These are phyloP conservation scores for Pachysolen tannophilus DNA, from an alignment of 805 yeast genomes.

Conservation along the genomic window DNA sequence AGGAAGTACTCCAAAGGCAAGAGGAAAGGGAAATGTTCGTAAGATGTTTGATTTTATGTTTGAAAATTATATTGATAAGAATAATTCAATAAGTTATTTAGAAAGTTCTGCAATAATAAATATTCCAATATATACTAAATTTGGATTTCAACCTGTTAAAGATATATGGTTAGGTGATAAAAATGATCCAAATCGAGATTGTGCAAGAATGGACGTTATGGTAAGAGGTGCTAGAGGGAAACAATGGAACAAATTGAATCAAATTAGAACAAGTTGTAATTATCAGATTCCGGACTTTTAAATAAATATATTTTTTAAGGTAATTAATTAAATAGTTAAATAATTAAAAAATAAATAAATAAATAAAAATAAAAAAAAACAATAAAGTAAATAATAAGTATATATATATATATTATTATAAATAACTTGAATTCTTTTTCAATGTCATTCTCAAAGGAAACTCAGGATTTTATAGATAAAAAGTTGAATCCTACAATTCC, in stretches of 20 bases:
- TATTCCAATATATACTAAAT: constrained; percentile 44
- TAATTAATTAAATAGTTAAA: no score
- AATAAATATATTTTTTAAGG: no score
- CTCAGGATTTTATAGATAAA: no score
- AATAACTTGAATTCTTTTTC: no score
- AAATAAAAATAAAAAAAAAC: no score
- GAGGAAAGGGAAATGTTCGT: constrained; percentile 51
- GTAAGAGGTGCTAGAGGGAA: constrained; percentile 26
- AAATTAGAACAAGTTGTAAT: constrained; percentile 11
- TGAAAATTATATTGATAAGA: constrained; percentile 33
- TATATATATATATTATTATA: no score
- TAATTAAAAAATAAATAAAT: no score
- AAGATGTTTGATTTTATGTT: constrained; percentile 42
- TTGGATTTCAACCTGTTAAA: constrained; percentile 40
- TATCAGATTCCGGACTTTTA: no score
- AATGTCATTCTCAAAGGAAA: no score
- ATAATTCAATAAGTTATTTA: constrained; percentile 33
- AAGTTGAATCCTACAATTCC: no score
- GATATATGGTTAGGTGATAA: constrained; percentile 35
- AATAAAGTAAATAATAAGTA: no score
- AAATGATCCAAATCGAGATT: constrained; percentile 16
- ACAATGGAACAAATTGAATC: constrained; percentile 20
- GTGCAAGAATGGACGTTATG: constrained; percentile 31
- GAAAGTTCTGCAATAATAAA: constrained; percentile 40
- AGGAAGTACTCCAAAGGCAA: constrained; percentile 31